Evolutionary conservation across 2,329 filamentous ascomycete genomes (phyloP).

Genomic region (Aspergillus clavatus): DNA sequence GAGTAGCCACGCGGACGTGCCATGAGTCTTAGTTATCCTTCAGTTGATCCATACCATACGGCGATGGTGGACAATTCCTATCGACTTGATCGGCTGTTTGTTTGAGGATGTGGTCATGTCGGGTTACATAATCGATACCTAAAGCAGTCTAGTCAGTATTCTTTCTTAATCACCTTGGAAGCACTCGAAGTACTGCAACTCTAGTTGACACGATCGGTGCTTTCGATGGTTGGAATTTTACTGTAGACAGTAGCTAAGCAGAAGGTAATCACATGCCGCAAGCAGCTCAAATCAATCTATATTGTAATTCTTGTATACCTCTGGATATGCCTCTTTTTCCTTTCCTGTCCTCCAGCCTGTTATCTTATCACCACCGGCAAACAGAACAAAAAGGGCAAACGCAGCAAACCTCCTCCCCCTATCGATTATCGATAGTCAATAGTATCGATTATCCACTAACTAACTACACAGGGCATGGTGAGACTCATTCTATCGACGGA

Average conservation of each 20-base stretch:
- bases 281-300: no score
- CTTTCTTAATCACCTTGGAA: background rate
- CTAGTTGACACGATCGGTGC: no score
- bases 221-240: no score
- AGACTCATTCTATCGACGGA: no score
- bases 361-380: conserved; percentile 10
- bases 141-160: background rate
- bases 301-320: no score
- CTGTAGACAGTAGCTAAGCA: no score
- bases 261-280: no score
- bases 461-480: no score
- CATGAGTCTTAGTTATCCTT: conserved; percentile 23
- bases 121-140: background rate
- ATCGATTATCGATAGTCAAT: background rate
- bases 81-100: background rate
- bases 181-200: no score
- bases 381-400: conserved; percentile 24
- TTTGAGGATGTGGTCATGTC: background rate
- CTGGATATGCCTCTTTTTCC: conserved; percentile 6
- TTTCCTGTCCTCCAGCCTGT: conserved; percentile 4
- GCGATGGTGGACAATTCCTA: background rate
- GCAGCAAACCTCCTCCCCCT: conserved; percentile 21
- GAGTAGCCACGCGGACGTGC: conserved; percentile 41
- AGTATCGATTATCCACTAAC: no score
- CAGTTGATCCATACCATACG: background rate